Evolutionary conservation across 257 asterid species (phyloP).

Genomic region (Plantago major): DNA sequence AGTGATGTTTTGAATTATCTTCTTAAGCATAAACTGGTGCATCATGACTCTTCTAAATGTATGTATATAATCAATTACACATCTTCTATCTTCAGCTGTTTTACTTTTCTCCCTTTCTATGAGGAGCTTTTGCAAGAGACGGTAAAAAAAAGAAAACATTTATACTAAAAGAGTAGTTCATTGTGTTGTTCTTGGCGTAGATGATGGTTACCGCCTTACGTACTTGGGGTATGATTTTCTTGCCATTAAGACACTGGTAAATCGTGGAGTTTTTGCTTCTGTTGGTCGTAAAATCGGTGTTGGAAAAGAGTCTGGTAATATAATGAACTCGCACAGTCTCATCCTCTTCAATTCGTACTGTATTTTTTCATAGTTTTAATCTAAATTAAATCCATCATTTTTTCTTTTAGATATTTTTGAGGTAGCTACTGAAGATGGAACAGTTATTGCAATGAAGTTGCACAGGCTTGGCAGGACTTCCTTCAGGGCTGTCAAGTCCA

Average conservation of each 20-base stretch:
- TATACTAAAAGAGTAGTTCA: too few species aligned
- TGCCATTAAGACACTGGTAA: slow-evolving; percentile 86
- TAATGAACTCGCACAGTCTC: slow-evolving; percentile 3
- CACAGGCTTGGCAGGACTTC: slow-evolving; percentile 95
- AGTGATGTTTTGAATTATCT: slow-evolving; percentile 87
- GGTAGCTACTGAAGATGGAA: slow-evolving; percentile 93
- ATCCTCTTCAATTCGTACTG: too few species aligned
- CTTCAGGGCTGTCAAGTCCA: slow-evolving; percentile 93
- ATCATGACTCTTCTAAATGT: slow-evolving; percentile 94
- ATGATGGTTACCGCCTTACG: slow-evolving; percentile 92
- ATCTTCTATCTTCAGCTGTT: too few species aligned
- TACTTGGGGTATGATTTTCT: slow-evolving; percentile 97
- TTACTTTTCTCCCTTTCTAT: too few species aligned
- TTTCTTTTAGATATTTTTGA: slow-evolving; percentile 98
- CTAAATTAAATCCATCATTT: too few species aligned
- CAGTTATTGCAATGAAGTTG: slow-evolving; percentile 87
- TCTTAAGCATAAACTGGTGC: slow-evolving; percentile 90
- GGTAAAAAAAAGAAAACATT: too few species aligned
- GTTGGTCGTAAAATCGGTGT: slow-evolving; percentile 97
- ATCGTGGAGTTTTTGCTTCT: slow-evolving; percentile 75
- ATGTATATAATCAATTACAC: too few species aligned
- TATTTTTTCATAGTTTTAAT: too few species aligned
- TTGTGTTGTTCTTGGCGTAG: slow-evolving; percentile 29
- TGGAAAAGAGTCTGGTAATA: slow-evolving; percentile 94
- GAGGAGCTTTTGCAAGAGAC: too few species aligned